Percentiles rank a stretch among this genome's conserved stretches.
Conservation (phyloP, 495 filamentous ascomycete species). For the Annulohypoxylon bovei region DNA sequence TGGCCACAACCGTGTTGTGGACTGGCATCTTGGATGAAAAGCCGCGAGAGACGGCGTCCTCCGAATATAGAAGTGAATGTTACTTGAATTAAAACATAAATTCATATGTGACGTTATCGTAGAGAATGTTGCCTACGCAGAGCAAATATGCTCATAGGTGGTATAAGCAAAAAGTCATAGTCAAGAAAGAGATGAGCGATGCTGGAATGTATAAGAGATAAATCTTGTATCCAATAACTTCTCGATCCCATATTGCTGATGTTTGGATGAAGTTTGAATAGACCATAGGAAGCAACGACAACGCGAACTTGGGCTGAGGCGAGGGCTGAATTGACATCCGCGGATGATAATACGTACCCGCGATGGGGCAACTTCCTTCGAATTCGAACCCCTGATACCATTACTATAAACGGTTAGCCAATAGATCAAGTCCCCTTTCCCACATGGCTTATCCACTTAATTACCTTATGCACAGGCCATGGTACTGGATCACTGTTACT, state of each 20-base stretch:
- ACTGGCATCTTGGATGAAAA: neutral
- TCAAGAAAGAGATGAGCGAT: neutral
- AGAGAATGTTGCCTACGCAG: neutral
- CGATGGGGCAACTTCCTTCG: neutral
- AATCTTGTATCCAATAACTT: neutral
- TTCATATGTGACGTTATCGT: neutral
- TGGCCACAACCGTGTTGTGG: slow-evolving; percentile 50
- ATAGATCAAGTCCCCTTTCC: slow-evolving; percentile 14
- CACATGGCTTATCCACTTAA: slow-evolving; percentile 17
- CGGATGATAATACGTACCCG: neutral
- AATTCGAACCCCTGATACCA: neutral
- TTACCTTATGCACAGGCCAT: slow-evolving; percentile 1
- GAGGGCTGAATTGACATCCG: neutral
- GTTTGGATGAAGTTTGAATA: neutral
- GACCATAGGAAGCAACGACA: neutral
- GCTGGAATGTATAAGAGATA: neutral
- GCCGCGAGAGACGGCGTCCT: neutral
- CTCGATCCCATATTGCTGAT: neutral
- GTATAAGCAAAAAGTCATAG: neutral
- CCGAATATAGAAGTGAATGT: neutral
- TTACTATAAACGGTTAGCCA: slow-evolving; percentile 17
- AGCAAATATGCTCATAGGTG: neutral
- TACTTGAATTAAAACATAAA: neutral
- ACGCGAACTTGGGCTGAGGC: slow-evolving; percentile 8
- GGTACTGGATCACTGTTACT: neutral